phyloP scores from a whole-genome alignment of 768 basidiomycete species.

The Russula olivacea region DNA sequence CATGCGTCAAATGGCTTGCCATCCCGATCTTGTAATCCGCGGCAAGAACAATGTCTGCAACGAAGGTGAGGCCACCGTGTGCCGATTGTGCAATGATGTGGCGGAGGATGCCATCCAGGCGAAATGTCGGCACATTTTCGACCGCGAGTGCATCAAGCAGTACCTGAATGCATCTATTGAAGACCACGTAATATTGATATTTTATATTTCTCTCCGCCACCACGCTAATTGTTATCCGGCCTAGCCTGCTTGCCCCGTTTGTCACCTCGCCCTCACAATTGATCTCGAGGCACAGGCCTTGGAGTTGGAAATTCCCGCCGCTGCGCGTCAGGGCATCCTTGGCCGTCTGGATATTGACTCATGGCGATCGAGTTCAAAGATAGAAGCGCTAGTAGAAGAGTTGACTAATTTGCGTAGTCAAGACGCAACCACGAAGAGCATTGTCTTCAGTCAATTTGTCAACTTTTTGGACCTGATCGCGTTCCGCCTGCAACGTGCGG shows the following conservation, averaged over 20 bases:
- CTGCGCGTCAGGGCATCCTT: slow-evolving; percentile 82
- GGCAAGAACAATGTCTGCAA: slow-evolving; percentile 70
- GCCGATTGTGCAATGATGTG: slow-evolving; percentile 92
- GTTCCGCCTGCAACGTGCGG: slow-evolving; percentile 84
- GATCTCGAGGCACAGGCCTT: slow-evolving; percentile 93
- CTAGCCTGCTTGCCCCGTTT: slow-evolving; percentile 91
- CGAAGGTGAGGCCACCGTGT: slow-evolving; percentile 74
- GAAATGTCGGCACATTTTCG: slow-evolving; percentile 90
- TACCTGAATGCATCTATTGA: slow-evolving; percentile 77
- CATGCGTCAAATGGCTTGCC: slow-evolving; percentile 94
- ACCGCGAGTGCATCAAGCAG: slow-evolving; percentile 92
- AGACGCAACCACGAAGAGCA: slow-evolving; percentile 89
- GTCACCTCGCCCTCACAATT: slow-evolving; percentile 86
- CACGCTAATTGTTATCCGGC: neutral
- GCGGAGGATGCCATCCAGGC: slow-evolving; percentile 96
- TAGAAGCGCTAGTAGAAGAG: slow-evolving; percentile 95
- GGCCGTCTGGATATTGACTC: slow-evolving; percentile 82
- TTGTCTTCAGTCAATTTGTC: slow-evolving; percentile 96
- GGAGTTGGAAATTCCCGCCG: slow-evolving; percentile 61
- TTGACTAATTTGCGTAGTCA: slow-evolving; percentile 74
- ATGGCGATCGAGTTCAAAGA: slow-evolving; percentile 96
- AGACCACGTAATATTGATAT: slow-evolving; percentile 40
- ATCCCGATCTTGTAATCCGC: slow-evolving; percentile 88
- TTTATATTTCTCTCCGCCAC: neutral
- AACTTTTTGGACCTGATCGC: slow-evolving; percentile 92